A percentile compares a stretch with the other conserved stretches of the same genome.
Conservation (phyloP, 805 yeast genomes). For the Pichia ethanolica region DNA sequence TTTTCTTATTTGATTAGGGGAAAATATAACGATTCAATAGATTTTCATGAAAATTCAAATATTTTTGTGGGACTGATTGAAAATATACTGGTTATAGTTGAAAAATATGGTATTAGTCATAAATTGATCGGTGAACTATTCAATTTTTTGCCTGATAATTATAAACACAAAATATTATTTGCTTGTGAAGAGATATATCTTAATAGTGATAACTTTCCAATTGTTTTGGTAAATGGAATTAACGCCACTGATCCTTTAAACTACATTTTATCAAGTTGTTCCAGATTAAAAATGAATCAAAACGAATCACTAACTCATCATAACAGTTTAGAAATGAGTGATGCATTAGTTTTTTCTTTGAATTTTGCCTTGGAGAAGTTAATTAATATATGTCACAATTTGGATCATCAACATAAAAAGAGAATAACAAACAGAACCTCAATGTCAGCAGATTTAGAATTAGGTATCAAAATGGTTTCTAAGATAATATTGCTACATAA, state of each 20-base stretch:
- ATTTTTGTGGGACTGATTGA: slow-evolving; percentile 3
- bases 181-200: slow-evolving; percentile 36
- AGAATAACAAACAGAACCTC: slow-evolving; percentile 1
- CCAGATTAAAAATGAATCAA: slow-evolving; percentile 21
- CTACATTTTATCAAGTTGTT: slow-evolving; percentile 41
- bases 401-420: slow-evolving; percentile 19
- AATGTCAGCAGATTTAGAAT: slow-evolving; percentile 17
- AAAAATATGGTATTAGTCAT: slow-evolving; percentile 1
- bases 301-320: not conserved
- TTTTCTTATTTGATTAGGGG: slow-evolving; percentile 27
- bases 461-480: slow-evolving; percentile 40
- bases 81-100: slow-evolving; percentile 2
- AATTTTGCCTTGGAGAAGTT: slow-evolving; percentile 34
- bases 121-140: slow-evolving; percentile 32
- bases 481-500: slow-evolving; percentile 55
- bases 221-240: slow-evolving; percentile 12
- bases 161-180: slow-evolving; percentile 28
- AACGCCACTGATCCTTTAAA: slow-evolving; percentile 33
- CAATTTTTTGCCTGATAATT: slow-evolving; percentile 26
- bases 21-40: slow-evolving; percentile 3
- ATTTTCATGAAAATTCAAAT: slow-evolving; percentile 7
- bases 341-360: slow-evolving; percentile 35
- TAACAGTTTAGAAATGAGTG: slow-evolving; percentile 20
- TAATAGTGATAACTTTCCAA: slow-evolving; percentile 35
- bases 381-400: slow-evolving; percentile 22